phyloP scores from a whole-genome alignment of 768 basidiomycete species.

The Leucocoprinus sp. region DNA sequence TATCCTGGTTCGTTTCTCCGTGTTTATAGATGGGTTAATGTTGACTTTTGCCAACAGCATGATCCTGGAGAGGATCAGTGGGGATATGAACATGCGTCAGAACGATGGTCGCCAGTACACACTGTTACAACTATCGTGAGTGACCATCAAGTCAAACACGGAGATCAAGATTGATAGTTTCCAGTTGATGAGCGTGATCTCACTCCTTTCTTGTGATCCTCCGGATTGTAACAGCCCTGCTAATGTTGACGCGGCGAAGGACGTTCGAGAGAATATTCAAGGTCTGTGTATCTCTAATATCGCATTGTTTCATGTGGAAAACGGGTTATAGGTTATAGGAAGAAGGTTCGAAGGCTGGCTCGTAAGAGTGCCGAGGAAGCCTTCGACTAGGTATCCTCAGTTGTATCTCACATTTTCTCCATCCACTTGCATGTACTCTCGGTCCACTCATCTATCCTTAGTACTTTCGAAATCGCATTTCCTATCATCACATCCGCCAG shows the following conservation, averaged over 20 bases:
- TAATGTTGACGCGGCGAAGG: slow-evolving; percentile 93
- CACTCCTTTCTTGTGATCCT: slow-evolving; percentile 83
- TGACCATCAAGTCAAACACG: background rate
- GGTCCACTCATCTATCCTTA: slow-evolving; percentile 3
- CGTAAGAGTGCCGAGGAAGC: slow-evolving; percentile 86
- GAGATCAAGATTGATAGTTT: background rate
- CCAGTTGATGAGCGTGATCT: slow-evolving; percentile 96
- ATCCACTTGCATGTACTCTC: slow-evolving; percentile 3
- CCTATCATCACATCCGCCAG: no score
- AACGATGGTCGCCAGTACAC: slow-evolving; percentile 97
- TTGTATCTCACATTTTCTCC: slow-evolving; percentile 1
- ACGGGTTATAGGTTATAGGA: slow-evolving; percentile 64
- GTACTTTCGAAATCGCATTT: background rate
- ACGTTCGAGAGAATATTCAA: slow-evolving; percentile 57
- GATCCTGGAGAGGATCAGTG: slow-evolving; percentile 95
- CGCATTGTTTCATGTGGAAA: slow-evolving; percentile 6
- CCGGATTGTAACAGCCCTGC: slow-evolving; percentile 93
- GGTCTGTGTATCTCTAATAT: slow-evolving; percentile 30
- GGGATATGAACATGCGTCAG: slow-evolving; percentile 93
- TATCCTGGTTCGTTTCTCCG: slow-evolving; percentile 56
- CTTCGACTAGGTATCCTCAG: slow-evolving; percentile 44
- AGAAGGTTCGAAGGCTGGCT: slow-evolving; percentile 89
- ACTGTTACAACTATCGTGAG: slow-evolving; percentile 88
- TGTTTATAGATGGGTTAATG: background rate
- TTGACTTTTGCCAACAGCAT: slow-evolving; percentile 45